phyloP scores from a whole-genome alignment of 2,329 filamentous ascomycete species.

The Corinectria fuckeliana region DNA sequence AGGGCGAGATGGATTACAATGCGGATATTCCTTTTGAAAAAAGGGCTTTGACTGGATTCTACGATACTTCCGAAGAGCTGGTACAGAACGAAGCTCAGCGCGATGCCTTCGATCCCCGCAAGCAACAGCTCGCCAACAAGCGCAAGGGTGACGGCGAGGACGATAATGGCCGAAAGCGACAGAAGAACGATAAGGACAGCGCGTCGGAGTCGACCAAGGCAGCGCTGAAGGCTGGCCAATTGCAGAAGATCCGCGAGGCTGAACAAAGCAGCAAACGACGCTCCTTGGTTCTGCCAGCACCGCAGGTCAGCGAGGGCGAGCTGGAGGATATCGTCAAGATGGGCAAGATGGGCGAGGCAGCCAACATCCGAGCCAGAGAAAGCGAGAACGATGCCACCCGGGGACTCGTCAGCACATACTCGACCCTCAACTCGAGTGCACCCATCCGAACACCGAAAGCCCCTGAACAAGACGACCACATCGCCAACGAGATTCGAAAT shows the following conservation, averaged over 20 bases:
- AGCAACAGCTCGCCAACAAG: conserved; percentile 89
- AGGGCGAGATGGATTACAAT: conserved; percentile 99
- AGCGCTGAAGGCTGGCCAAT: conserved; percentile 89
- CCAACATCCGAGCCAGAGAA: conserved; percentile 74
- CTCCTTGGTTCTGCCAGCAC: conserved; percentile 80
- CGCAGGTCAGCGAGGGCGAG: conserved; percentile 91
- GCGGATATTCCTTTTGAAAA: conserved; percentile 98
- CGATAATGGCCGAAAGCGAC: conserved; percentile 79
- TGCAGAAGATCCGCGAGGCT: conserved; percentile 93
- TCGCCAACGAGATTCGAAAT: conserved; percentile 95
- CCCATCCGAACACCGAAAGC: conserved; percentile 93
- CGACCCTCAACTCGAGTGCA: conserved; percentile 77
- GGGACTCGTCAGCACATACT: conserved; percentile 87
- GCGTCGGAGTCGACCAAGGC: conserved; percentile 82
- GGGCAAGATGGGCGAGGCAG: conserved; percentile 91
- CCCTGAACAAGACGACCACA: conserved; percentile 90
- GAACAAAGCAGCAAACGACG: conserved; percentile 96
- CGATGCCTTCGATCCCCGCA: conserved; percentile 87
- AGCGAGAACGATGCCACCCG: conserved; percentile 86
- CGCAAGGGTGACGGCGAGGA: conserved; percentile 94
- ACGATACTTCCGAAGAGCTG: conserved; percentile 87
- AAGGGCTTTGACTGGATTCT: conserved; percentile 86
- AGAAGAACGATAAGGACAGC: conserved; percentile 86
- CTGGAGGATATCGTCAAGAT: conserved; percentile 99
- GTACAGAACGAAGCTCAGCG: conserved; percentile 82